Base-by-base conservation (phyloP, 2,329 filamentous ascomycete genomes). In the Curvularia spicifera region DNA sequence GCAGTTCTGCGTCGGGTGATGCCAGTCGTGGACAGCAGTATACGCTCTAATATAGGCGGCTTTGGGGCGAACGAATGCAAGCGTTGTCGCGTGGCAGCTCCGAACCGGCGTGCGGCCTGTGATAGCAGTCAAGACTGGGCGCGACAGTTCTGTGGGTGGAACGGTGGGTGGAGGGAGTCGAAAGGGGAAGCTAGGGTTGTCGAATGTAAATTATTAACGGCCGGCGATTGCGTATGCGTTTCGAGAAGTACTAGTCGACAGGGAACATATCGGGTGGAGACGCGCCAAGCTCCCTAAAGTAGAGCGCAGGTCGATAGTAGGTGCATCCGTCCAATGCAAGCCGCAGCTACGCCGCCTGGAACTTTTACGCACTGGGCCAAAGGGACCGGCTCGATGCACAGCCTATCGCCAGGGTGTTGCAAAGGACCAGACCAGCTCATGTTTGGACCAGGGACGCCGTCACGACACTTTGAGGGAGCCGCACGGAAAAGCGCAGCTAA, bases 171-270 rank as follows among this genome's bases (percentile, higher is more conserved):
- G 49, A 43, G 33, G 26, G 49, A 37, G 33, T 29, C 42, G 54
- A 58, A 60, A 57, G 51, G 60, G 57, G 47, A 37, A 50, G 40
- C 40, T 33, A 49, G 54, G 51, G 51, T 55, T 46, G 51, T 44
- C 35, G 51, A 57, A 53, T 40, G 54, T 57, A 44, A 56, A 53
- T 58, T 57, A 53, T 45, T 51, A 57, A 57, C 57, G 61, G 59
- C 45, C 52, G 60, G 59, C 60, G 57, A 68, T 66, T 68, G 63
- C 62, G 62, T 66, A 65, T 63, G 62, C 59, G 61, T 61, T 61
- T 63, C 57, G 61, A 61, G 56, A 60, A 54, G 48, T 54, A 56
- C 60, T 53, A 60, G 59, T 56, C 35, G 53, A 50, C 53, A 57
- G 51, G 64, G 53, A 60, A 56, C 48, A 59, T 59, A 60, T 57